Base-by-base conservation (phyloP, 495 filamentous ascomycete genomes). In the Lineolata rhizophorae region DNA sequence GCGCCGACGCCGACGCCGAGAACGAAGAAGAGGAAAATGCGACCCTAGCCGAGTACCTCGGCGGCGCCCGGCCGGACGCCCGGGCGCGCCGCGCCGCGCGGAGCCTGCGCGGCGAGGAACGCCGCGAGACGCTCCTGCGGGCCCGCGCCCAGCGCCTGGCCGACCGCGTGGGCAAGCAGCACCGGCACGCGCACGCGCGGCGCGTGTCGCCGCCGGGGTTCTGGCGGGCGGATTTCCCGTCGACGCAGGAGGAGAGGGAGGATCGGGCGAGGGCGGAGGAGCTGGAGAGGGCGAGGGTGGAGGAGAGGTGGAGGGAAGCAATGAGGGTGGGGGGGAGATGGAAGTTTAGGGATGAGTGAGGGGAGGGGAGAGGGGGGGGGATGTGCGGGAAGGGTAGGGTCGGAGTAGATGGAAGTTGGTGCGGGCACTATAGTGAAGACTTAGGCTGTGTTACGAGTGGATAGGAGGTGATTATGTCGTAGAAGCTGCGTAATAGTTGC, bases 161-260 rank as follows among this genome's bases (percentile, higher is more conserved):
- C 4, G 66, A 87, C 36, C 58, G 60, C 32, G 65, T 62, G 50
- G 81, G 84, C 4, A 76, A 56, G 47, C n/a, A n/a, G n/a, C 87
- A 93, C 53, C 58, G 73, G 24, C 68, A 90, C 38, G 61, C 67
- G 19, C 83, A 74, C 47, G 65, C 67, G 35, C 64, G 83, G 18
- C 52, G 61, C 16, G 55, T 51, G 20, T 76, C 74, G 9, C 85
- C 87, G 2, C 77, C 79, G 11, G 83, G 83, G 1, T 93, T 76
- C 44, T 97, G 87, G 87, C 62, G 81, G 38, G 62, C 70, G 17
- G 84, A 85, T 35, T 82, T 94, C 52, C 84, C 85, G 8, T 64
- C 49, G 26, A 93, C 84, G 4, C 84, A 91, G 47, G 79, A 91
- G 48, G 45, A 69, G 9, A 56, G 60, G 43, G 47, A 57, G 35